Base-by-base conservation (phyloP, 164 flowering plant species). In the Nelumbo lutea region DNA sequence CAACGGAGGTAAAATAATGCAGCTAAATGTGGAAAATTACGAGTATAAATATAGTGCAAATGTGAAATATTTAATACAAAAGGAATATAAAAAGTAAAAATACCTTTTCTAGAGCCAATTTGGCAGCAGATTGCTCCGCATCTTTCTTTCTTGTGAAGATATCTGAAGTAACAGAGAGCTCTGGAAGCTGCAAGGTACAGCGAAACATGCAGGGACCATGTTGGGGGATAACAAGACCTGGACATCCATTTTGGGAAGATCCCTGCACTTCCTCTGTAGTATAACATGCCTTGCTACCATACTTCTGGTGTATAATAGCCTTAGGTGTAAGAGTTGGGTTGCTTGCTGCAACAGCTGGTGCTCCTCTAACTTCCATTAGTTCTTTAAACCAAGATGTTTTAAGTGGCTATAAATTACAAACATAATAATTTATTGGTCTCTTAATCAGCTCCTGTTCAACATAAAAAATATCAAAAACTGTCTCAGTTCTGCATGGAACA, bases 111-210 rank as follows among this genome's bases (percentile, higher is more conserved):
- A 93, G 47, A 68, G 98, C 99, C 77, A 79, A 74, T 71, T 87
- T 77, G 13, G 98, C 95, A 80, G 98, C 99, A 80, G 88, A 79
- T 73, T 96, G 99, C 78, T 89, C 97, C 2, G 99, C 97, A n/a
- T 96, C 99, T 73, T 86, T 96, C 75, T 96, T 96, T 64, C 71
- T 88, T 62, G 70, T 82, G 66, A 76, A 96, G 47, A 71, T 72
- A 42, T 71, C 93, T 0, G 99, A 96, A 52, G 81, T 78, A 71
- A 96, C 83, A 13, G 83, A 56, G 69, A 85, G 45, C 39, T 90
- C 95, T 6, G 98, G 99, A 64, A 96, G 95, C 75, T 90, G 78
- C 82, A 96, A 84, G 63, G 46, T 61, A 81, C 99, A 96, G n/a
- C 88, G 87, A 71, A 77, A 96, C 39, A 89, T 79, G 63, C 77